Evolutionary conservation across 306 rosid species (phyloP).

Genomic region (Crotalaria pallida): DNA sequence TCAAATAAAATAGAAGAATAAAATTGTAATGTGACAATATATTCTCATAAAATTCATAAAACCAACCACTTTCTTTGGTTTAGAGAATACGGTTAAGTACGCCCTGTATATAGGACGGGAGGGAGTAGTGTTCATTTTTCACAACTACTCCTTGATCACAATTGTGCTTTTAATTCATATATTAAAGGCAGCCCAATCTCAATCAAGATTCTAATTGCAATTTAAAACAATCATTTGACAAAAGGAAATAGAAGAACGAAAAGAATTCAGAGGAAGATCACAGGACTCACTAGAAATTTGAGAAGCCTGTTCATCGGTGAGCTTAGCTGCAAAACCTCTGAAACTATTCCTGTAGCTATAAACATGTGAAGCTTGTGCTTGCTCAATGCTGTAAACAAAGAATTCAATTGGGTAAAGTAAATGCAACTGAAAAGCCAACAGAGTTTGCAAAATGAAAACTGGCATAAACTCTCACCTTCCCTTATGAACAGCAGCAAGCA

Average conservation of each 20-base stretch:
- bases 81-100: too few relatives aligned
- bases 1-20: too few relatives aligned
- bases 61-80: too few relatives aligned
- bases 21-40: too few relatives aligned
- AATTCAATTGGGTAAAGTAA: not conserved
- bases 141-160: too few relatives aligned
- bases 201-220: not conserved
- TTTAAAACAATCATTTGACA: not conserved
- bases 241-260: not conserved
- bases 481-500: constrained; percentile 62
- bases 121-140: too few relatives aligned
- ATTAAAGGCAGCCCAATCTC: not conserved
- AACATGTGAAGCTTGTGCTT: constrained; percentile 67
- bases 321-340: constrained; percentile 81
- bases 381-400: constrained; percentile 45
- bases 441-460: not conserved
- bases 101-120: too few relatives aligned
- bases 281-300: constrained; percentile 56
- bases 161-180: too few relatives aligned
- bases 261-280: not conserved
- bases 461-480: constrained; percentile 45
- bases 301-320: constrained; percentile 60
- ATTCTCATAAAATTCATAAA: too few relatives aligned
- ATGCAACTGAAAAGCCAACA: not conserved
- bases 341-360: constrained; percentile 70